Conservation (phyloP, 352 stramenopile genomes). For the Pythium catenulatum region DNA sequence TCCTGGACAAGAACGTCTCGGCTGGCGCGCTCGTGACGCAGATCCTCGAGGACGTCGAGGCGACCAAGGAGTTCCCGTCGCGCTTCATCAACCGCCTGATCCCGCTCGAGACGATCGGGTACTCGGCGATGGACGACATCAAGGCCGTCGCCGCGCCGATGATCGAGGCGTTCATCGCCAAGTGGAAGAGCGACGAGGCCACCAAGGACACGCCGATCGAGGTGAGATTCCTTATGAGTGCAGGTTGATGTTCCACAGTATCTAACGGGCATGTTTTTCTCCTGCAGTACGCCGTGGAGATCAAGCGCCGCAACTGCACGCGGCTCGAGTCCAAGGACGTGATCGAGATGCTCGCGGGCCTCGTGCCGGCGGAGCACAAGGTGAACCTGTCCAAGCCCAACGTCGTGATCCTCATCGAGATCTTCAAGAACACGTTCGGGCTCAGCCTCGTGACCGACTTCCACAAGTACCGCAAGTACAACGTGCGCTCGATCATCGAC, state of each 20-base stretch:
- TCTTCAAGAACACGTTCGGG: constrained; percentile 87
- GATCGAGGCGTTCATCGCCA: constrained; percentile 67
- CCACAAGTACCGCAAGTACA: constrained; percentile 87
- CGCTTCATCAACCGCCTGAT: constrained; percentile 88
- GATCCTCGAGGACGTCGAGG: constrained; percentile 82
- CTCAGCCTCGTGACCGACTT: constrained; percentile 87
- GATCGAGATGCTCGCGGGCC: constrained; percentile 79
- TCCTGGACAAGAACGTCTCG: constrained; percentile 74
- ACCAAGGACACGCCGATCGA: constrained; percentile 58
- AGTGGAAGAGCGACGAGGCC: constrained; percentile 36
- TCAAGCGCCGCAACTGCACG: constrained; percentile 89
- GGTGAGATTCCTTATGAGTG: too few species aligned
- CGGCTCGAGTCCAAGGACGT: constrained; percentile 85
- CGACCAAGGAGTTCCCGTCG: constrained; percentile 83
- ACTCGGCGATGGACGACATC: constrained; percentile 81
- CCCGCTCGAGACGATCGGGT: constrained; percentile 82
- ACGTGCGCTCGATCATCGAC: constrained; percentile 86
- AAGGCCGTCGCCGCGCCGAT: constrained; percentile 74
- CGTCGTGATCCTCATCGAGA: constrained; percentile 82
- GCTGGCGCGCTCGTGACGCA: constrained; percentile 71
- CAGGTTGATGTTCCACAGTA: too few species aligned
- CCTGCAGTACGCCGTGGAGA: constrained; percentile 76
- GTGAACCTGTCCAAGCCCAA: constrained; percentile 85
- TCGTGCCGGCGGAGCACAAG: constrained; percentile 82
- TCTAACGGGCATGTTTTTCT: too few species aligned